Evolutionary conservation across 352 stramenopile species (phyloP).

Genomic region (Globisporangium iwayamae): DNA sequence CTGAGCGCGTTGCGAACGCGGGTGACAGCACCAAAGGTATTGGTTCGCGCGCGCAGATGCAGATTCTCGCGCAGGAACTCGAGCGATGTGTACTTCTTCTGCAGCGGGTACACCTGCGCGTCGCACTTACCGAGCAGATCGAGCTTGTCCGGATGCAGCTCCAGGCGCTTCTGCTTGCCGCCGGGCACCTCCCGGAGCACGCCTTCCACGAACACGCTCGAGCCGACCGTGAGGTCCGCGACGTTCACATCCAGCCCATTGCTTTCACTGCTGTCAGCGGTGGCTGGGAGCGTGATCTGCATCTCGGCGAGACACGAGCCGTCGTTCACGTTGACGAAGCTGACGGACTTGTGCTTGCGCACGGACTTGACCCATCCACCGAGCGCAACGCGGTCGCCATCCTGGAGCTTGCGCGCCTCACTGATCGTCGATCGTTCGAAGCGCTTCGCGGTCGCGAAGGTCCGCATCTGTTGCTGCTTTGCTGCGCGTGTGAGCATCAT

Average conservation of each 20-base stretch:
- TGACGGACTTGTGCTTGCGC: slow-evolving; percentile 96
- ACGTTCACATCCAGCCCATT: slow-evolving; percentile 55
- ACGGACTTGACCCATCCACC: slow-evolving; percentile 95
- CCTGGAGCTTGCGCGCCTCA: slow-evolving; percentile 31
- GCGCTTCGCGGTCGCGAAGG: slow-evolving; percentile 4
- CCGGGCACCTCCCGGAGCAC: slow-evolving; percentile 86
- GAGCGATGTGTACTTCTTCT: slow-evolving; percentile 98
- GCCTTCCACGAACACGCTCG: slow-evolving; percentile 89
- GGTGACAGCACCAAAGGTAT: slow-evolving; percentile 95
- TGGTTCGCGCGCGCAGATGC: slow-evolving; percentile 95
- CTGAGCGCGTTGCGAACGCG: slow-evolving; percentile 91
- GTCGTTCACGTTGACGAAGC: slow-evolving; percentile 97
- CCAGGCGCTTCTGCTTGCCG: slow-evolving; percentile 87
- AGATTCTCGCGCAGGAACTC: slow-evolving; percentile 97
- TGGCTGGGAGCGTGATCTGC: slow-evolving; percentile 86
- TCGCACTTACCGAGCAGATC: slow-evolving; percentile 92
- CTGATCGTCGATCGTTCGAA: slow-evolving; percentile 38
- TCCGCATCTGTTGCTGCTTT: slow-evolving; percentile 3
- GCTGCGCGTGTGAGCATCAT: neutral
- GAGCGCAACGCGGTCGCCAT: slow-evolving; percentile 43
- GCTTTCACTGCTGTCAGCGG: slow-evolving; percentile 27
- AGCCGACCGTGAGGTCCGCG: slow-evolving; percentile 89
- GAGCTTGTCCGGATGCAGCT: slow-evolving; percentile 86
- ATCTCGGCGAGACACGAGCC: slow-evolving; percentile 90
- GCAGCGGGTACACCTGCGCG: slow-evolving; percentile 92